These are phyloP conservation scores for Golubevia sp. DNA, from an alignment of 1,284 basidiomycete genomes.

Conservation along the genomic window DNA sequence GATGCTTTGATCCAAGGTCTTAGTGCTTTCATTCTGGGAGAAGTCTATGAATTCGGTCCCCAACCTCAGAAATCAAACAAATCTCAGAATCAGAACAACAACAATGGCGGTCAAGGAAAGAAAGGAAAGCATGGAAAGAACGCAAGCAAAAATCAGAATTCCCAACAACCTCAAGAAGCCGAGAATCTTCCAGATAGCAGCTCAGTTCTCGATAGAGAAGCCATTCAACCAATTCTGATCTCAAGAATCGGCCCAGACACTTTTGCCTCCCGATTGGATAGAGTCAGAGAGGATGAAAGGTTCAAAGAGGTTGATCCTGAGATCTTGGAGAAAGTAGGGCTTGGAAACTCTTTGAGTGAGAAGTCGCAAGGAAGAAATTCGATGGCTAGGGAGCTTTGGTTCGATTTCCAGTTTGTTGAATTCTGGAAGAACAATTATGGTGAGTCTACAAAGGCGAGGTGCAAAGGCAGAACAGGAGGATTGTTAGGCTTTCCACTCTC, in stretches of 20 bases:
- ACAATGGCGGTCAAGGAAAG: no score
- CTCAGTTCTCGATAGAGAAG: no score
- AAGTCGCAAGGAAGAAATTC: conserved; percentile 57
- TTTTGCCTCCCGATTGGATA: conserved; percentile 81
- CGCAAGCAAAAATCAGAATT: no score
- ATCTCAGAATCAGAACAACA: no score
- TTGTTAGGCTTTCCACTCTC: no score
- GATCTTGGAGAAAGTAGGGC: conserved; percentile 58
- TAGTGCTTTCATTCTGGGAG: conserved; percentile 86
- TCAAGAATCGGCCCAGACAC: conserved; percentile 81
- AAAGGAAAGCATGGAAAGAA: no score
- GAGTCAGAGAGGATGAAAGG: conserved; percentile 85
- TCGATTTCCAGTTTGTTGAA: conserved; percentile 98
- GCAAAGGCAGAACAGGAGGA: no score
- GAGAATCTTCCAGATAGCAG: no score
- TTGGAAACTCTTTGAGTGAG: conserved; percentile 15
- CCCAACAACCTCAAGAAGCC: no score
- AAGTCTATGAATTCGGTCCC: conserved; percentile 71
- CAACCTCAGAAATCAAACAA: conserved; percentile 6
- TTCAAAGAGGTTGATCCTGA: conserved; percentile 89
- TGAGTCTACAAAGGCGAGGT: conserved; percentile 68
- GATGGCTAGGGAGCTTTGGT: conserved; percentile 87
- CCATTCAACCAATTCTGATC: conserved; percentile 72
- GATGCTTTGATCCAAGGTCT: conserved; percentile 88
- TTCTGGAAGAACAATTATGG: conserved; percentile 96